phyloP scores from a whole-genome alignment of 176 grass and related monocot species.

The Cenchrus fungigraminus region DNA sequence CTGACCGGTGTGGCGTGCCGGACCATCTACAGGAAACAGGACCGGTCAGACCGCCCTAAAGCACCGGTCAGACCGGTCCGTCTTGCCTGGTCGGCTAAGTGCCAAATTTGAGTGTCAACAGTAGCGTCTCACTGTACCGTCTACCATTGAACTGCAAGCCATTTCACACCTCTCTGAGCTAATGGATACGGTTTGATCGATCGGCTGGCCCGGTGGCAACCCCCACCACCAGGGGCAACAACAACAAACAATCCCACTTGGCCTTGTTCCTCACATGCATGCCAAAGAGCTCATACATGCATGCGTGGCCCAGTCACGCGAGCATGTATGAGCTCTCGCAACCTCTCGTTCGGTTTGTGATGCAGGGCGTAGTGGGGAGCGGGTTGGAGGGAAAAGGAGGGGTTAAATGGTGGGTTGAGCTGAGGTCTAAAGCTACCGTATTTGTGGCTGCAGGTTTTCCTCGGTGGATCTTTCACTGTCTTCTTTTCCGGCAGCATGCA shows the following conservation, averaged over 20 bases:
- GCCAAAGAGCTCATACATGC: background rate
- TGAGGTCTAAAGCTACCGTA: background rate
- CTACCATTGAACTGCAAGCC: no score
- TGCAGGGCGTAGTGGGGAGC: constrained; percentile 34
- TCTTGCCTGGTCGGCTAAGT: no score
- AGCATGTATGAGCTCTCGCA: background rate
- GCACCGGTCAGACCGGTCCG: no score
- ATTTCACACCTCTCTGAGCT: background rate
- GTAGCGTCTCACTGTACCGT: no score
- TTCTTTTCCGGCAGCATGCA: background rate
- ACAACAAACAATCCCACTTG: constrained; percentile 3
- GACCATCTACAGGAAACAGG: no score
- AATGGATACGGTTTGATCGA: background rate
- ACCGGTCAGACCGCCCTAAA: no score
- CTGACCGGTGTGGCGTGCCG: no score
- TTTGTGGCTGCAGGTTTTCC: constrained; percentile 12
- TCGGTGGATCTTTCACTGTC: constrained; percentile 8
- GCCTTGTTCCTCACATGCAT: constrained; percentile 35
- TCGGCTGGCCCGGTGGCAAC: background rate
- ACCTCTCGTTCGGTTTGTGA: constrained; percentile 13
- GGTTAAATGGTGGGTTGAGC: background rate
- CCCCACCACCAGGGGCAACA: constrained; percentile 2
- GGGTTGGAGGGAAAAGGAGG: background rate
- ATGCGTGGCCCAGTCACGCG: background rate
- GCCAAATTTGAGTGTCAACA: no score